Base-by-base conservation (phyloP, 2,329 filamentous ascomycete genomes). In the Aspergillus sp. region DNA sequence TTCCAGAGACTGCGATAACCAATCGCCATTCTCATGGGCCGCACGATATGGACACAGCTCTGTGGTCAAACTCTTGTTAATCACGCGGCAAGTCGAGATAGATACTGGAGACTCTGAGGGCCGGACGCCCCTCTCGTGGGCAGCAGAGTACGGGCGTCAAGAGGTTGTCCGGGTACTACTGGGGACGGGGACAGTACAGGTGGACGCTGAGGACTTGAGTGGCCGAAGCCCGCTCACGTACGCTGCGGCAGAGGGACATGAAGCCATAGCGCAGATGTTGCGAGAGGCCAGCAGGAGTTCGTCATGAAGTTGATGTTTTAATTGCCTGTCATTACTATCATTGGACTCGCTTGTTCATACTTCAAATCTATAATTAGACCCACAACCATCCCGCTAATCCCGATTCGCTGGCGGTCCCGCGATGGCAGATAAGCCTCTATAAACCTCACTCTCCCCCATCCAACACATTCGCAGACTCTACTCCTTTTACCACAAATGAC, bases 401-500 rank as follows among this genome's bases (percentile, higher is more conserved):
- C 21, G 6, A 23, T 23, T 23, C 6, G 21, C 21, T 6, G 21
- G 21, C 21, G 6, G 21, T 23, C 3, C 21, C 4, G 21, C 25
- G 25, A 29, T 29, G 11, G 11, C 9, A 29, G 25, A 29, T 29
- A 29, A 29, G 9, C 25, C 25, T 29, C 25, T 29, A 29, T 29
- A 29, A 29, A 29, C 25, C 25, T 29, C 25, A 29, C 25, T 29
- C 7, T 10, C 7, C 11, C 25, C 25, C 25, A 29, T 29, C 25
- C 23, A 25, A 25, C 6, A 25, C 23, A 3, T 3, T 6, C 21
- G 6, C 23, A 25, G 23, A 7, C 23, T n/a, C n/a, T n/a, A 10
- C 6, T 25, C 23, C 23, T 25, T 25, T 25, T 25, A 7, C 7
- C 10, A 29, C 34, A 38, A 1, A 59, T 63, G 59, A 17, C 58